Evolutionary conservation across 2,329 filamentous ascomycete species (phyloP), one percentile per base, ranked within the genome.

Genomic region (Sporothrix dimorphospora): DNA sequence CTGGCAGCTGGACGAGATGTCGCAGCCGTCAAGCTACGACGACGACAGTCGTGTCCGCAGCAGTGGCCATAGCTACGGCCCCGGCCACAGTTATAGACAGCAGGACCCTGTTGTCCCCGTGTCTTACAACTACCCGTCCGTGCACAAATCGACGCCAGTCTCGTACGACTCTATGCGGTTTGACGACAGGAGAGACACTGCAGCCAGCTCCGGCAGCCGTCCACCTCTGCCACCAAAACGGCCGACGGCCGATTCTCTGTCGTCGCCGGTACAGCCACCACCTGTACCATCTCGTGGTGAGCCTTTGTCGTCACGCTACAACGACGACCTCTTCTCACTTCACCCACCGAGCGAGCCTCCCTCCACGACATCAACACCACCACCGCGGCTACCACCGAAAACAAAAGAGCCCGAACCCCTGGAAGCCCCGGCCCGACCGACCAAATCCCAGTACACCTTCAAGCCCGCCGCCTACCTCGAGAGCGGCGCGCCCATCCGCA

Each of bases 401-500:
- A 51, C 45, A 6, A 30, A 11, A 21, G 49, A 66, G n/a, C 34
- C n/a, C 19, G 53, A 24, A 5, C 74, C 75, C 2, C 42, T 34
- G n/a, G 42, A 66, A 8, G 45, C 47, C 4, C 69, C 69, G 4
- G 47, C 70, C 24, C 24, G 53, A 2, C 49, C 67, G 34, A n/a
- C 59, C 67, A 85, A 89, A 81, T 81, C 90, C 72, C 80, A 89
- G 65, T 92, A 93, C 76, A 94, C 92, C 16, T 97, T 97, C 83
- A 89, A 89, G 74, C 92, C 95, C 1, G 91, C 92, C 1, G 94
- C 94, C 1, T 96, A 94, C 79, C 90, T 98, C 19, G 96, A 99
- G 80, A 94, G 94, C 76, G 96, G 95, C 21, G 89, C 90, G 6
- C 92, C 94, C 0, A 88, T 99, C 7, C 91, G 96, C 45, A 93